Evolutionary conservation across 2,329 filamentous ascomycete species (phyloP).

Genomic region (Penicillium sumatraense): DNA sequence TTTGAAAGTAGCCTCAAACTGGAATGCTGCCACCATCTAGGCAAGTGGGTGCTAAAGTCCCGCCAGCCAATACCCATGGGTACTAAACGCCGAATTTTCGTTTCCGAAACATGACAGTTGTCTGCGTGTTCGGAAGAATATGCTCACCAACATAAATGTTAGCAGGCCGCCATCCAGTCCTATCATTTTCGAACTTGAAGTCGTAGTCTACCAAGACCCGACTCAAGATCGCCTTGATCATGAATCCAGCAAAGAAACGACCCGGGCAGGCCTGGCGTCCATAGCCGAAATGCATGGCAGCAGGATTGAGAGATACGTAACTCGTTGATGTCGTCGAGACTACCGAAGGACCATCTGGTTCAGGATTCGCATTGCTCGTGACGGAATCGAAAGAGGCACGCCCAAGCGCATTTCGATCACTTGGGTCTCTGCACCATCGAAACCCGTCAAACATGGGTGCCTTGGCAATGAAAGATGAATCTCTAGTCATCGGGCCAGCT

Average conservation of each 20-base stretch:
- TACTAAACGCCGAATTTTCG: slow-evolving; percentile 13
- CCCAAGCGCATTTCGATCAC: slow-evolving; percentile 13
- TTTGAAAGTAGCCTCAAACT: no score
- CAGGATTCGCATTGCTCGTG: not conserved
- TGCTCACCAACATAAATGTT: slow-evolving; percentile 35
- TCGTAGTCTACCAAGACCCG: slow-evolving; percentile 36
- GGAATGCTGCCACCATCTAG: no score
- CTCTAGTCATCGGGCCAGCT: slow-evolving; percentile 33
- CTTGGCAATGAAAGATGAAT: slow-evolving; percentile 26
- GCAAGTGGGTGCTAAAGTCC: no score
- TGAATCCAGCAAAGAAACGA: slow-evolving; percentile 28
- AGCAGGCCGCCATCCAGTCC: slow-evolving; percentile 19
- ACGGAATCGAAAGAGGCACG: no score
- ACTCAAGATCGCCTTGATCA: slow-evolving; percentile 33
- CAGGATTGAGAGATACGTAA: slow-evolving; percentile 23
- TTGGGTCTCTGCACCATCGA: slow-evolving; percentile 30
- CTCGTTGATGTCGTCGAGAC: slow-evolving; percentile 9
- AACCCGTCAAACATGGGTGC: slow-evolving; percentile 31
- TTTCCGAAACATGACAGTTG: slow-evolving; percentile 29
- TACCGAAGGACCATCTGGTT: not conserved
- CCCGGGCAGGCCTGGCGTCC: slow-evolving; percentile 32
- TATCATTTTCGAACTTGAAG: slow-evolving; percentile 28
- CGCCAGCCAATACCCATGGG: no score
- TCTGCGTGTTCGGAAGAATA: slow-evolving; percentile 29
- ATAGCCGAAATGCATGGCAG: slow-evolving; percentile 35